Conservation (phyloP, 371 early-diverging fungal genomes). For the Mortierella sp. region DNA sequence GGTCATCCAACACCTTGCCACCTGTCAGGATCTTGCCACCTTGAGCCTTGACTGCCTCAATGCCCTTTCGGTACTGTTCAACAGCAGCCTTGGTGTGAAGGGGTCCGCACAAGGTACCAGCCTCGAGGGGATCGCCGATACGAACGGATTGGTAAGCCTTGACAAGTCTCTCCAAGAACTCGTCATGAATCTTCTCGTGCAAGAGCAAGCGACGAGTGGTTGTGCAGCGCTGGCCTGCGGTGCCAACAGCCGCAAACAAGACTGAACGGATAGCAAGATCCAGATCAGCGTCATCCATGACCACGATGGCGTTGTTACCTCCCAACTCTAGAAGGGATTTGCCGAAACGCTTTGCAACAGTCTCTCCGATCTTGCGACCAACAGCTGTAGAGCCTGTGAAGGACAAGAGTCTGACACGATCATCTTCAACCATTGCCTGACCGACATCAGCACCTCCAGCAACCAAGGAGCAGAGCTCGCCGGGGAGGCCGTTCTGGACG, state of each 20-base stretch:
- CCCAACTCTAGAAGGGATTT: slow-evolving; percentile 91
- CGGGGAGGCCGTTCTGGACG: slow-evolving; percentile 85
- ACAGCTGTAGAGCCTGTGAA: slow-evolving; percentile 92
- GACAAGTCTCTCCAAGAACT: slow-evolving; percentile 78
- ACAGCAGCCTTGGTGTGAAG: slow-evolving; percentile 92
- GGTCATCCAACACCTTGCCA: slow-evolving; percentile 77
- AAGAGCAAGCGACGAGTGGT: slow-evolving; percentile 93
- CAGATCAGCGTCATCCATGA: slow-evolving; percentile 93
- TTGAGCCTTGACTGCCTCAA: slow-evolving; percentile 80
- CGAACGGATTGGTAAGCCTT: slow-evolving; percentile 91
- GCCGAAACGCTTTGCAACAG: slow-evolving; percentile 92
- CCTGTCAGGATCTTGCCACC: slow-evolving; percentile 92
- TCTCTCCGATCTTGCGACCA: slow-evolving; percentile 79
- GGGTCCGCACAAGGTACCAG: slow-evolving; percentile 92
- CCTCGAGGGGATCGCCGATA: slow-evolving; percentile 90
- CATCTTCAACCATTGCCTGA: slow-evolving; percentile 76
- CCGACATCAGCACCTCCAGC: slow-evolving; percentile 93
- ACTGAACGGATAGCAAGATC: slow-evolving; percentile 91
- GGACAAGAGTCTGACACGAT: slow-evolving; percentile 82
- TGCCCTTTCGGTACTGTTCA: slow-evolving; percentile 75
- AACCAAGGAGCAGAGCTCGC: slow-evolving; percentile 89
- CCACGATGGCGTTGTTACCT: slow-evolving; percentile 96
- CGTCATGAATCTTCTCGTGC: slow-evolving; percentile 92
- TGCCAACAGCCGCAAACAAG: slow-evolving; percentile 97
- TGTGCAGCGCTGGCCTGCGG: slow-evolving; percentile 97